A percentile compares a stretch with the other conserved stretches of the same genome.
These are phyloP conservation scores for Zymoseptoria pseudotritici DNA, from an alignment of 2,329 filamentous ascomycete species.

Conservation along the genomic window DNA sequence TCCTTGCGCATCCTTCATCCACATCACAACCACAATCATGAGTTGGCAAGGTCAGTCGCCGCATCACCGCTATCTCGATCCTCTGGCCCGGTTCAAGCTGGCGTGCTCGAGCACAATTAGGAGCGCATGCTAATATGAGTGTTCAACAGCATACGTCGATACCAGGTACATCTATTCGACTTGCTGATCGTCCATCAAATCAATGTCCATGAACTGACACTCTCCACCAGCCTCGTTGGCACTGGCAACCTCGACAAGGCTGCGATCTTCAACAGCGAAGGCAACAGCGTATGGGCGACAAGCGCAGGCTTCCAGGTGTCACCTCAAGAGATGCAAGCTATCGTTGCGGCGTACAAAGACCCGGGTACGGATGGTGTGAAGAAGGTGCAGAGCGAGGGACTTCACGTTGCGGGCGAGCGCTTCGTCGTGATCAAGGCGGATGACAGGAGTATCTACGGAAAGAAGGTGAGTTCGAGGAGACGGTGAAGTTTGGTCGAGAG, in stretches of 20 bases:
- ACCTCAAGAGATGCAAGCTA: constrained; percentile 48
- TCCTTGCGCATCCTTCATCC: background rate
- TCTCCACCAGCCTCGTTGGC: constrained; percentile 61
- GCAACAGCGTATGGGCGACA: constrained; percentile 72
- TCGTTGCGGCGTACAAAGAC: constrained; percentile 48
- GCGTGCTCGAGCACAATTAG: constrained; percentile 3
- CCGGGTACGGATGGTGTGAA: constrained; percentile 48
- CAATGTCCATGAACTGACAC: constrained; percentile 12
- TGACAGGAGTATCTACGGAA: constrained; percentile 73
- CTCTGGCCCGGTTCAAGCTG: background rate
- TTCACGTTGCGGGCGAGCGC: constrained; percentile 69
- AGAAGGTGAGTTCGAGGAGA: constrained; percentile 56
- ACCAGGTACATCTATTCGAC: constrained; percentile 42
- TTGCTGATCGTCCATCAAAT: constrained; percentile 2
- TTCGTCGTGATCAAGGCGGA: constrained; percentile 71
- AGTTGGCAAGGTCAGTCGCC: constrained; percentile 62
- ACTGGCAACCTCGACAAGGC: constrained; percentile 74
- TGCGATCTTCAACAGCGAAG: constrained; percentile 73
- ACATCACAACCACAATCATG: constrained; percentile 42
- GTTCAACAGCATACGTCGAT: constrained; percentile 51
- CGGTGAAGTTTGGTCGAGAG: background rate
- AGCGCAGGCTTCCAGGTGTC: constrained; percentile 66
- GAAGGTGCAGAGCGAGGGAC: constrained; percentile 62
- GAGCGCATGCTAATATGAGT: constrained; percentile 8
- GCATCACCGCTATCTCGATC: constrained; percentile 3